Evolutionary conservation across 208 protist genomes (phyloP).

Genomic region (Acanthamoeba royreba): DNA sequence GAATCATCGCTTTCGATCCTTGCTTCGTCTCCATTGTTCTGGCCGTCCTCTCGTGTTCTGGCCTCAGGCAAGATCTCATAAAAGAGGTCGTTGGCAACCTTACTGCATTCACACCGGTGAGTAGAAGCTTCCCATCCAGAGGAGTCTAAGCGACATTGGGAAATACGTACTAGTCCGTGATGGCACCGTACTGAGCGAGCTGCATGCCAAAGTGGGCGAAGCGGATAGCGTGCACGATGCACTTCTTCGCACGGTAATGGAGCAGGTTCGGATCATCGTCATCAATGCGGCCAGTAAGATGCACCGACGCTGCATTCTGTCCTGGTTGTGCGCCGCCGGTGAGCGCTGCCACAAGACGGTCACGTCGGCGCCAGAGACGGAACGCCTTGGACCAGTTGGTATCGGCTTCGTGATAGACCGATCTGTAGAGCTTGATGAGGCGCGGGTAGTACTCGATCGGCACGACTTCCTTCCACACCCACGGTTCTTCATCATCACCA

Average conservation of each 20-base stretch:
- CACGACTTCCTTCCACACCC: neutral
- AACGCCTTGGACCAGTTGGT: neutral
- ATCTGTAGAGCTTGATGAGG: neutral
- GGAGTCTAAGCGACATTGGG: too few species aligned
- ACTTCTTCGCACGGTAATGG: neutral
- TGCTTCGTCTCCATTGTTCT: too few species aligned
- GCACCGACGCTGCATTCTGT: neutral
- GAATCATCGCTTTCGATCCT: neutral
- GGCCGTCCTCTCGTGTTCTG: too few species aligned
- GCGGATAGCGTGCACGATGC: neutral
- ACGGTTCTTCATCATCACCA: too few species aligned
- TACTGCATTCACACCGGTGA: neutral
- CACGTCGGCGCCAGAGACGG: neutral
- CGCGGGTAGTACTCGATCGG: neutral
- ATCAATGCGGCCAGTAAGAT: neutral
- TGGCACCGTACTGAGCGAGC: neutral
- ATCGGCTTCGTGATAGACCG: neutral
- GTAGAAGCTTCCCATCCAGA: neutral
- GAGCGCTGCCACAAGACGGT: neutral
- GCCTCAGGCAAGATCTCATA: neutral
- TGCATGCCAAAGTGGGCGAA: neutral
- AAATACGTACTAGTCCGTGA: too few species aligned
- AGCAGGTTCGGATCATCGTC: neutral
- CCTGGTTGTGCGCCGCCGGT: too few species aligned
- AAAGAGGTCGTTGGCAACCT: neutral